These are phyloP conservation scores for Crassisporium funariophilum DNA, from an alignment of 768 basidiomycete genomes.

Conservation along the genomic window DNA sequence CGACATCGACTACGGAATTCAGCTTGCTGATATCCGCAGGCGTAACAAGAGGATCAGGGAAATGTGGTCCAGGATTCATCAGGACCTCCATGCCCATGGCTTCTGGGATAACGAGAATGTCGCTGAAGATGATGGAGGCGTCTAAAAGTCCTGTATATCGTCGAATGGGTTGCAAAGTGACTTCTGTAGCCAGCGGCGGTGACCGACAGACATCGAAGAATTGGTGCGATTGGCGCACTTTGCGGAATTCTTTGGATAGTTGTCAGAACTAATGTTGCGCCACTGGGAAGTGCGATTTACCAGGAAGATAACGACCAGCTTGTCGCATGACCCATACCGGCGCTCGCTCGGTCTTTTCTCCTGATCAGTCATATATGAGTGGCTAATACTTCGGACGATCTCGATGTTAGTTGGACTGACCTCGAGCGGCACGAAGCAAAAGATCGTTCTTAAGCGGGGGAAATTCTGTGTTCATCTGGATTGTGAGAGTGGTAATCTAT, in stretches of 20 bases:
- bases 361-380: constrained; percentile 37
- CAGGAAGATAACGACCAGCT: constrained; percentile 94
- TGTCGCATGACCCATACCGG: constrained; percentile 99
- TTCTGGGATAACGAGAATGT: constrained; percentile 97
- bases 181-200: constrained; percentile 82
- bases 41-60: constrained; percentile 81
- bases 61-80: constrained; percentile 92
- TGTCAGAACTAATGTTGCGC: constrained; percentile 11
- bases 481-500: background rate
- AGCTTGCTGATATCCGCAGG: constrained; percentile 75
- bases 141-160: constrained; percentile 87
- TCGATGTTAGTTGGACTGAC: constrained; percentile 35
- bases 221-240: constrained; percentile 80
- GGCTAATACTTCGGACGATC: background rate
- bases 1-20: constrained; percentile 66
- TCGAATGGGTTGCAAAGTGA: constrained; percentile 93
- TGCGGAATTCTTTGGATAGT: constrained; percentile 75
- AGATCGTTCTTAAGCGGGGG: constrained; percentile 86
- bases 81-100: constrained; percentile 95
- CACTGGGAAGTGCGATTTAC: constrained; percentile 40
- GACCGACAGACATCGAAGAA: constrained; percentile 97
- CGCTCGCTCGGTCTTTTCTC: constrained; percentile 85
- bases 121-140: constrained; percentile 97
- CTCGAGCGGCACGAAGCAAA: constrained; percentile 83
- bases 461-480: constrained; percentile 48